Conservation (phyloP, 257 asterid species). For the Penstemon barbatus region DNA sequence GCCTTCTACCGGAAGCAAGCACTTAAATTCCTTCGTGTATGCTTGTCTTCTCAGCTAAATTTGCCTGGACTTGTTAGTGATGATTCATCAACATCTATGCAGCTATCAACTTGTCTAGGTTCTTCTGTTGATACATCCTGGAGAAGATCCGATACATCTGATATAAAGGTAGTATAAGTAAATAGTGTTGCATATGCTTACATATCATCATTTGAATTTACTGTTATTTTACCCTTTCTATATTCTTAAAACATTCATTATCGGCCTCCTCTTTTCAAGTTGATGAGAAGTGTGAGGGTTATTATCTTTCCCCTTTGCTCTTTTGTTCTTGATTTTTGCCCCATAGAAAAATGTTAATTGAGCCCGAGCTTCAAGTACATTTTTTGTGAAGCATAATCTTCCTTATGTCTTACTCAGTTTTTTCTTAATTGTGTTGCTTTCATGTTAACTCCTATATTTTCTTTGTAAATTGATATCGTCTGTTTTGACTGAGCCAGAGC, state of each 20-base stretch:
- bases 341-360: neutral
- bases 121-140: slow-evolving; percentile 84
- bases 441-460: slow-evolving; percentile 1
- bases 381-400: slow-evolving; percentile 20
- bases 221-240: slow-evolving; percentile 4
- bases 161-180: slow-evolving; percentile 65
- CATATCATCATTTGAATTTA: slow-evolving; percentile 9
- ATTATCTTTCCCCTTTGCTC: slow-evolving; percentile 13
- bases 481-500: slow-evolving; percentile 17
- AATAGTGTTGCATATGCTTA: slow-evolving; percentile 21
- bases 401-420: neutral
- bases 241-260: neutral
- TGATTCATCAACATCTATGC: slow-evolving; percentile 69
- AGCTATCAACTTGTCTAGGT: slow-evolving; percentile 65
- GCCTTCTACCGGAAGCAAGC: slow-evolving; percentile 88
- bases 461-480: slow-evolving; percentile 4
- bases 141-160: slow-evolving; percentile 90
- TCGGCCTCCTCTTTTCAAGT: neutral
- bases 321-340: neutral
- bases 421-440: neutral
- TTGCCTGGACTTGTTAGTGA: slow-evolving; percentile 85
- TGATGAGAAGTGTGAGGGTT: slow-evolving; percentile 9
- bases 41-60: slow-evolving; percentile 96
- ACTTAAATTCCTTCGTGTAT: slow-evolving; percentile 84
- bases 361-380: slow-evolving; percentile 15